These are phyloP conservation scores for Psilocybe azurescens DNA, from an alignment of 768 basidiomycete species.

Conservation along the genomic window DNA sequence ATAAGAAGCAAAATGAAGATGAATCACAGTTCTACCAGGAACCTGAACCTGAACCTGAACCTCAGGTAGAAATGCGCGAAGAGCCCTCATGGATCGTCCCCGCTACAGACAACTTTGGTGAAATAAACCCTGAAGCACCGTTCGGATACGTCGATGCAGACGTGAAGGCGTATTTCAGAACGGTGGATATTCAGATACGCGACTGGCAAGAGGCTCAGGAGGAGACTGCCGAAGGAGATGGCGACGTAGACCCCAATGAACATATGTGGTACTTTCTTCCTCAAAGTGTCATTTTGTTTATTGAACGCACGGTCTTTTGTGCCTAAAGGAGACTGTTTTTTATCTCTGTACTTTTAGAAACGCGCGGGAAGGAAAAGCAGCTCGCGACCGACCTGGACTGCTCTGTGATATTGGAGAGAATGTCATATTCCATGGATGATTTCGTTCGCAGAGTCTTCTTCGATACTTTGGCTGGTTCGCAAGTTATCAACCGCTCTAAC, in stretches of 20 bases:
- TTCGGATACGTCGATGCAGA: constrained; percentile 92
- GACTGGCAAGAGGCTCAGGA: constrained; percentile 80
- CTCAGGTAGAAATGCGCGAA: constrained; percentile 24
- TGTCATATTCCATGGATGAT: constrained; percentile 94
- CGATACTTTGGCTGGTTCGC: constrained; percentile 89
- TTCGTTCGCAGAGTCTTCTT: constrained; percentile 91
- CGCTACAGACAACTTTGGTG: constrained; percentile 36
- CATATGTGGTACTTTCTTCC: constrained; percentile 42
- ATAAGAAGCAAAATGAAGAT: constrained; percentile 53
- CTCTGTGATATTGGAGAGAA: constrained; percentile 86
- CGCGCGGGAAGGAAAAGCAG: constrained; percentile 87
- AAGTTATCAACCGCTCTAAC: constrained; percentile 40
- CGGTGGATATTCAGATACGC: constrained; percentile 85
- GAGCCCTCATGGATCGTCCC: constrained; percentile 78
- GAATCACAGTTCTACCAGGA: constrained; percentile 22
- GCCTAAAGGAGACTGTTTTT: constrained; percentile 80
- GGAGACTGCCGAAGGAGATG: constrained; percentile 36
- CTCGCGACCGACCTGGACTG: constrained; percentile 95
- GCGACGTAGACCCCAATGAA: constrained; percentile 71
- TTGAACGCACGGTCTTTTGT: too few relatives aligned
- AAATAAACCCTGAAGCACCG: constrained; percentile 69
- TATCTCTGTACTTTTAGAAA: constrained; percentile 81
- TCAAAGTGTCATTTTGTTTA: too few relatives aligned
- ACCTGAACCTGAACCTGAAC: constrained; percentile 2
- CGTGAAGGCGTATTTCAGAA: constrained; percentile 91